Percentiles rank a stretch among this genome's conserved stretches.
phyloP scores from a whole-genome alignment of 2,329 filamentous ascomycete species.

The Penicillium sp. region DNA sequence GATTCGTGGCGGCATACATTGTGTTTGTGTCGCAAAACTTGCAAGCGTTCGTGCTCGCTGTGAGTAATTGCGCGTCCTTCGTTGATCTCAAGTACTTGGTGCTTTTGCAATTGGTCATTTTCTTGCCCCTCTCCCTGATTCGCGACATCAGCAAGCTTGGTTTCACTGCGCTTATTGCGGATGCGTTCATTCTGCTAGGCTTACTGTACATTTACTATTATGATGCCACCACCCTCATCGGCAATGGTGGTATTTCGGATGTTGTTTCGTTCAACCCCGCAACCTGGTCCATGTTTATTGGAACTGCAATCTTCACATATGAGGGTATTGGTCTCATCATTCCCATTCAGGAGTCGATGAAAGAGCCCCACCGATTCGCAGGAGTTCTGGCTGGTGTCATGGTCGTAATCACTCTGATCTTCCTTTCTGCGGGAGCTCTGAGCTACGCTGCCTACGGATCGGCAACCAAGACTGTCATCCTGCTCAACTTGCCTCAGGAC shows the following conservation, averaged over 20 bases:
- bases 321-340: constrained; percentile 97
- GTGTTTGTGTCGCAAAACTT: constrained; percentile 96
- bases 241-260: constrained; percentile 73
- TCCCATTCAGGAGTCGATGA: constrained; percentile 97
- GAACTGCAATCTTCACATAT: constrained; percentile 98
- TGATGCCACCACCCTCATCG: constrained; percentile 79
- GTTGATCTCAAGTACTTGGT: constrained; percentile 90
- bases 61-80: constrained; percentile 79
- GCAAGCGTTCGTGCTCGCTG: constrained; percentile 89
- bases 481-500: constrained; percentile 94
- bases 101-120: constrained; percentile 91
- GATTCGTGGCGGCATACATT: constrained; percentile 92
- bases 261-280: constrained; percentile 86
- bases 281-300: constrained; percentile 97
- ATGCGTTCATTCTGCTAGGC: constrained; percentile 90
- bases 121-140: constrained; percentile 88
- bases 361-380: constrained; percentile 84
- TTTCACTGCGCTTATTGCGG: constrained; percentile 88
- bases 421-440: constrained; percentile 85
- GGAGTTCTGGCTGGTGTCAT: constrained; percentile 85
- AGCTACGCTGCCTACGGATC: constrained; percentile 97
- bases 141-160: constrained; percentile 97
- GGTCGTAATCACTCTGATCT: constrained; percentile 90
- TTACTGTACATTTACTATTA: constrained; percentile 95
- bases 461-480: constrained; percentile 90